Percentiles rank a stretch among this genome's conserved stretches.
These are phyloP conservation scores for Lenwebbia sp. DNA, from an alignment of 345 rosid species.

Conservation along the genomic window DNA sequence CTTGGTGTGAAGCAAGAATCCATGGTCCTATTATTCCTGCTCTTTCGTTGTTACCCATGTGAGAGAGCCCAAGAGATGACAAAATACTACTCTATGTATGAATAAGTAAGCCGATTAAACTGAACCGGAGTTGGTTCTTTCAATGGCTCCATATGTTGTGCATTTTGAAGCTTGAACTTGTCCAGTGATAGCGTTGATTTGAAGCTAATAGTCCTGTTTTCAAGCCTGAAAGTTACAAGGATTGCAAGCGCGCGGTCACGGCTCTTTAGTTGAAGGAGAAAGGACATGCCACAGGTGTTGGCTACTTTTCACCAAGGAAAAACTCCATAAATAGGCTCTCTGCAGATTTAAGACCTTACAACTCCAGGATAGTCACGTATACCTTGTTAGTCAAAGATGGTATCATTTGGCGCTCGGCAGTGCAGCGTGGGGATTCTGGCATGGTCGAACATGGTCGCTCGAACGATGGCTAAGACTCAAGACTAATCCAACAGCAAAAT, in stretches of 20 bases:
- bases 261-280: too few relatives aligned
- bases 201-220: neutral
- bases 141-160: neutral
- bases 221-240: neutral
- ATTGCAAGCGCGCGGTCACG: neutral
- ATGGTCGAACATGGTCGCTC: neutral
- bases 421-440: too few relatives aligned
- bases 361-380: neutral
- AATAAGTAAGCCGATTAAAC: neutral
- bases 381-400: neutral
- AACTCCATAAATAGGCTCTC: neutral
- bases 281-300: neutral
- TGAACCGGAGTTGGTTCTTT: neutral
- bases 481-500: neutral
- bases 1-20: neutral
- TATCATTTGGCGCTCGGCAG: too few relatives aligned
- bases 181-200: neutral
- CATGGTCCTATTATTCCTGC: fast-evolving
- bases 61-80: neutral
- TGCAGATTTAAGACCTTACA: neutral
- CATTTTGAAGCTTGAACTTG: neutral
- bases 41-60: neutral
- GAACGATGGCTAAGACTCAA: neutral
- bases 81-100: neutral
- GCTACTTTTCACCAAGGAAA: neutral